Evolutionary conservation across 345 rosid genomes (phyloP), one percentile per base, ranked within the genome.

Genomic region (Pseudoturritis turrita): DNA sequence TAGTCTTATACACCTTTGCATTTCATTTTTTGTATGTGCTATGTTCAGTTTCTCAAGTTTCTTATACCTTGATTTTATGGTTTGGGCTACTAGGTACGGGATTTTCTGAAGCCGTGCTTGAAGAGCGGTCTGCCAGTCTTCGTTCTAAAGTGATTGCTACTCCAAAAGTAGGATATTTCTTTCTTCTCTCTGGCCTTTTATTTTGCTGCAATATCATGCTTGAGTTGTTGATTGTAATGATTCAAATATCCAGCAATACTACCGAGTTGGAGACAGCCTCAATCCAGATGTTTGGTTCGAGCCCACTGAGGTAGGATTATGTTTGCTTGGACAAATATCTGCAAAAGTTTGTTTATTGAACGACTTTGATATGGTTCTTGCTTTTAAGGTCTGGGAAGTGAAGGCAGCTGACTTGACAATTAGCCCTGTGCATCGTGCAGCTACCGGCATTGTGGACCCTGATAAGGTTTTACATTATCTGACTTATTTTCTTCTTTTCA

Each of bases 241-340:
- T 59, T 50, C 62, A 63, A 78, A 52, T 55, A 37, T 75, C 29
- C 87, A 95, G 98, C 57, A 92, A 10, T 91, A 91, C 81, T 95
- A 87, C 63, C 84, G 89, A 50, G 84, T 70, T 80, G 84, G 82
- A 58, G 96, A 88, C 44, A 65, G 81, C 29, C 63, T 88, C 57
- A 81, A 79, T 44, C 99, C 99, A 58, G 96, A 95, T 80, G 98
- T 89, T 75, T 95, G 97, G 96, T 88, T 95, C 68, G 96, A 91
- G 77, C 87, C 99, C 41, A 65, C 85, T 28, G 96, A 91, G 98
- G 99, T 95, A 86, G 68, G 22, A 22, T 52, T 44, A 9, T 31
- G 31, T 47, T 56, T 65, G 8, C 51, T 33, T 11, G 10, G 62
- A 47, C 13, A 23, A 23, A 37, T 41, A 29, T 44, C 44, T 44